Conservation (phyloP, 306 rosid species). For the Pyrus betulifolia region DNA sequence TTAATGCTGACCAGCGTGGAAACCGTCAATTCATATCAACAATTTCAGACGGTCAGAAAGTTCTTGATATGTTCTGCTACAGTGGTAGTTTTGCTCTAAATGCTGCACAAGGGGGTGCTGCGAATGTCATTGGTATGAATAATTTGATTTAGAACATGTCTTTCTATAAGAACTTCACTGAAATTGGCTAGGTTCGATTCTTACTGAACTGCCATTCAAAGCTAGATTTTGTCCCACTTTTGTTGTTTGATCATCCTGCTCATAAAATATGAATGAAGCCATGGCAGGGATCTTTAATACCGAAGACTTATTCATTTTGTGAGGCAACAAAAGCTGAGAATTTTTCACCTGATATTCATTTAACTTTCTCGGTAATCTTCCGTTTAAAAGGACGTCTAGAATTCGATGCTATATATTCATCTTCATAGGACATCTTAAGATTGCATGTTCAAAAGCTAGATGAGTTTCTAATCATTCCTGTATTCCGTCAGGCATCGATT, state of each 20-base stretch:
- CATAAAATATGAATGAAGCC: neutral
- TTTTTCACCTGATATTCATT: neutral
- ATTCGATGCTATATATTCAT: neutral
- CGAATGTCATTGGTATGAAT: conserved; percentile 64
- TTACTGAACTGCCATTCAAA: neutral
- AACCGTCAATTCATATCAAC: conserved; percentile 74
- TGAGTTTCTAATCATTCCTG: conserved; percentile 1
- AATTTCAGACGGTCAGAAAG: conserved; percentile 58
- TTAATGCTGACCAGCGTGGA: conserved; percentile 93
- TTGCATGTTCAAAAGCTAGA: conserved; percentile 5
- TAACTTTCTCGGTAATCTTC: neutral
- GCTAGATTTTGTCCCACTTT: neutral
- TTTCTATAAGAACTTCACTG: neutral
- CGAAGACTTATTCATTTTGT: neutral
- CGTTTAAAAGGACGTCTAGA: neutral
- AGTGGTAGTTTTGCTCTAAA: conserved; percentile 90
- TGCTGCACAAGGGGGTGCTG: conserved; percentile 73
- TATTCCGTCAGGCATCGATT: conserved; percentile 52
- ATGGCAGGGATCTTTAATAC: neutral
- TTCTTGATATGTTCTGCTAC: conserved; percentile 92
- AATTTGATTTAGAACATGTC: neutral
- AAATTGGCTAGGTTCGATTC: neutral
- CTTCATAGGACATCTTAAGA: neutral
- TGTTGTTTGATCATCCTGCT: neutral
- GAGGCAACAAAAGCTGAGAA: neutral